A percentile compares a stretch with the other conserved stretches of the same genome.
Evolutionary conservation across 805 yeast genomes (phyloP).

Genomic region (Kuraishia piskuri): DNA sequence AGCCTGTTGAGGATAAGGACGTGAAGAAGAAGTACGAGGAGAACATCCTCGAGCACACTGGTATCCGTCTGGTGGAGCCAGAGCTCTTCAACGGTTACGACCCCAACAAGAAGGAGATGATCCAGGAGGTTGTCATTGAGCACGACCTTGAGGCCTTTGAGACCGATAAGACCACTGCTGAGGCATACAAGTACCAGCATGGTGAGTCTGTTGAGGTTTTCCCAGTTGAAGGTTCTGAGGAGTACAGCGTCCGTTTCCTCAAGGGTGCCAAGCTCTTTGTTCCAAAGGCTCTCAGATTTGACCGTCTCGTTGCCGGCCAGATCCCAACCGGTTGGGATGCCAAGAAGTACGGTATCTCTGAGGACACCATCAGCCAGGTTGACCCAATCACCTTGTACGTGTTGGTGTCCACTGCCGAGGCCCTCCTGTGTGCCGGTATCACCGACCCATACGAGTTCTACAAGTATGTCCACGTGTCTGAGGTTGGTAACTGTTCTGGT

Average conservation of each 20-base stretch:
- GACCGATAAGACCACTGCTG: slow-evolving; percentile 90
- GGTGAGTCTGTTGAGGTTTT: slow-evolving; percentile 90
- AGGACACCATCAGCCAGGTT: slow-evolving; percentile 88
- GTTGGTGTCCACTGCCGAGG: slow-evolving; percentile 91
- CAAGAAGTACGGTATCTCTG: slow-evolving; percentile 86
- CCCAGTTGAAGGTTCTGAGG: slow-evolving; percentile 83
- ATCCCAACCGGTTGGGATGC: slow-evolving; percentile 99
- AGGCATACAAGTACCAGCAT: slow-evolving; percentile 87
- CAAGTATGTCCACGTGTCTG: slow-evolving; percentile 96
- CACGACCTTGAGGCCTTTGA: slow-evolving; percentile 96
- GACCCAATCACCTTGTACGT: slow-evolving; percentile 93
- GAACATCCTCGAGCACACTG: slow-evolving; percentile 83
- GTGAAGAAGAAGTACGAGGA: slow-evolving; percentile 88
- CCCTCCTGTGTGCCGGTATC: slow-evolving; percentile 87
- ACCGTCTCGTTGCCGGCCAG: slow-evolving; percentile 82
- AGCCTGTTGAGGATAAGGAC: slow-evolving; percentile 92
- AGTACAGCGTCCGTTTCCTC: slow-evolving; percentile 80
- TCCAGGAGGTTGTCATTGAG: slow-evolving; percentile 94
- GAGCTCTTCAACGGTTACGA: slow-evolving; percentile 91
- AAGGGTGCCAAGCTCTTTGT: slow-evolving; percentile 88
- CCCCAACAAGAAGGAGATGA: slow-evolving; percentile 85
- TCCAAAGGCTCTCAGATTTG: slow-evolving; percentile 77
- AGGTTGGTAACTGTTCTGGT: slow-evolving; percentile 98
- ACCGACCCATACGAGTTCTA: slow-evolving; percentile 98
- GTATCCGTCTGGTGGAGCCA: slow-evolving; percentile 95